Percentiles rank a stretch among this genome's conserved stretches.
Conservation (phyloP, 352 stramenopile species). For the Phytophthora constricta region DNA sequence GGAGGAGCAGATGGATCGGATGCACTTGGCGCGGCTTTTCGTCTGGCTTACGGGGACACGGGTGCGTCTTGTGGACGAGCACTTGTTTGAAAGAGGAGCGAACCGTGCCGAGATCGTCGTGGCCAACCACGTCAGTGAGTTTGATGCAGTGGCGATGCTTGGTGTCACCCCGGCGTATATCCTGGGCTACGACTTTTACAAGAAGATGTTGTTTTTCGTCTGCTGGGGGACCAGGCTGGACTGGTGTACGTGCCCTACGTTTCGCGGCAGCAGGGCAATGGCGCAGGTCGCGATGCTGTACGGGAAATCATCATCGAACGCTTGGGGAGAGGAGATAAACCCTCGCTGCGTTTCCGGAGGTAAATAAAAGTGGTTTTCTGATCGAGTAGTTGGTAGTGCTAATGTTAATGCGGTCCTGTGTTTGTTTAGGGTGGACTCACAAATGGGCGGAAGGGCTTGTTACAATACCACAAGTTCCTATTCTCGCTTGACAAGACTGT, state of each 20-base stretch:
- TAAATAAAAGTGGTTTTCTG: constrained; percentile 10
- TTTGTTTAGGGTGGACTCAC: constrained; percentile 58
- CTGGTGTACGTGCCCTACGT: constrained; percentile 74
- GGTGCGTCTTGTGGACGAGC: constrained; percentile 43
- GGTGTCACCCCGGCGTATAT: constrained; percentile 56
- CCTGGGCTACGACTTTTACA: constrained; percentile 87
- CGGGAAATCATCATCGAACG: constrained; percentile 72
- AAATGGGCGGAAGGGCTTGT: constrained; percentile 63
- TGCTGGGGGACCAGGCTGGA: constrained; percentile 66
- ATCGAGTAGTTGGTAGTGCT: constrained; percentile 2
- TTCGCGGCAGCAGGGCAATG: constrained; percentile 65
- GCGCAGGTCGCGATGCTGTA: constrained; percentile 52
- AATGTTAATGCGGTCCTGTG: background rate
- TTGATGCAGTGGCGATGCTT: constrained; percentile 69
- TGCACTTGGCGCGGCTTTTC: constrained; percentile 48
- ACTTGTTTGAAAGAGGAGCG: constrained; percentile 38
- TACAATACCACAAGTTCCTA: constrained; percentile 85
- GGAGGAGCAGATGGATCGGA: constrained; percentile 54
- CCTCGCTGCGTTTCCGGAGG: constrained; percentile 70
- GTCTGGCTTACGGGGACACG: constrained; percentile 55
- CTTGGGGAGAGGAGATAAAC: constrained; percentile 55
- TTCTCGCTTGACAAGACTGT: constrained; percentile 71
- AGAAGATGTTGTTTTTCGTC: constrained; percentile 77
- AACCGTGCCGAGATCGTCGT: constrained; percentile 55
- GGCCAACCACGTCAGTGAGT: constrained; percentile 83